phyloP scores from a whole-genome alignment of 768 basidiomycete genomes.

The Tricholoma sp. region DNA sequence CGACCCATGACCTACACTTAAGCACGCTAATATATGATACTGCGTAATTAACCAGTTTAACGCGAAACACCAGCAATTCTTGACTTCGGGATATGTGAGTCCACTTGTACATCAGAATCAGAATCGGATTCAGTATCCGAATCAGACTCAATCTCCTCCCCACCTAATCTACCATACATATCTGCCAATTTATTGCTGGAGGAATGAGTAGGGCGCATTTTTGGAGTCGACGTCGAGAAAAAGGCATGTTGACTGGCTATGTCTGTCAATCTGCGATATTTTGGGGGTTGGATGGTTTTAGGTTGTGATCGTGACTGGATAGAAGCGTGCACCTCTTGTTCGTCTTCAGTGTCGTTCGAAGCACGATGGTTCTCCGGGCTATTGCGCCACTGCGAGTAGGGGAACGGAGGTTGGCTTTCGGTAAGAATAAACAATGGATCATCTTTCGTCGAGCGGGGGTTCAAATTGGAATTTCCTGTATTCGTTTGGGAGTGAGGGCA shows the following conservation, averaged over 20 bases:
- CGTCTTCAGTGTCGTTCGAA: slow-evolving; percentile 36
- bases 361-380: slow-evolving; percentile 10
- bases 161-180: slow-evolving; percentile 33
- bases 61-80: slow-evolving; percentile 44
- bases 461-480: slow-evolving; percentile 1
- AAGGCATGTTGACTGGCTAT: slow-evolving; percentile 39
- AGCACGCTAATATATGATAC: not conserved
- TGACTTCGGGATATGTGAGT: slow-evolving; percentile 58
- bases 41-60: slow-evolving; percentile 8
- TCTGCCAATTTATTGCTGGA: slow-evolving; percentile 26
- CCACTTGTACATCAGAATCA: slow-evolving; percentile 29
- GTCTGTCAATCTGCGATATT: slow-evolving; percentile 48
- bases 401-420: slow-evolving; percentile 49
- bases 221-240: slow-evolving; percentile 23
- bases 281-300: slow-evolving; percentile 11
- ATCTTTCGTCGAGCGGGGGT: not conserved
- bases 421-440: slow-evolving; percentile 46
- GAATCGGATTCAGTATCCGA: slow-evolving; percentile 40
- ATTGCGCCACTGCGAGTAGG: slow-evolving; percentile 43
- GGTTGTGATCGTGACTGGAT: slow-evolving; percentile 18
- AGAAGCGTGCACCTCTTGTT: slow-evolving; percentile 31
- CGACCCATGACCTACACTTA: not conserved
- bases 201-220: slow-evolving; percentile 24
- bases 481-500: slow-evolving; percentile 1
- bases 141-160: slow-evolving; percentile 29